phyloP scores from a whole-genome alignment of 2,329 filamentous ascomycete genomes.

The Neonectria faginata region DNA sequence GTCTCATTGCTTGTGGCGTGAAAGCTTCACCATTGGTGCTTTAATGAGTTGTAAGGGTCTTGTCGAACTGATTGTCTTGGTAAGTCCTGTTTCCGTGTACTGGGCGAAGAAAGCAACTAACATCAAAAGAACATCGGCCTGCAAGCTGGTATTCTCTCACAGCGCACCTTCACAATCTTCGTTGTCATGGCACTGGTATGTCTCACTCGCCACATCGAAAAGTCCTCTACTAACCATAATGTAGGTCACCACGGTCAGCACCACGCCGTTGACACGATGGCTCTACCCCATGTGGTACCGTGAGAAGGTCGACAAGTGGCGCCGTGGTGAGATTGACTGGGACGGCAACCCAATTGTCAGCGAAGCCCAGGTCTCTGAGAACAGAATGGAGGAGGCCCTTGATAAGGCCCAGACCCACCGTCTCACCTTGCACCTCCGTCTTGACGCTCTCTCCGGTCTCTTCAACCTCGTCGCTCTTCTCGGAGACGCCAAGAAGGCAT shows the following conservation, averaged over 20 bases:
- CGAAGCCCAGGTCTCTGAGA: slow-evolving; percentile 42
- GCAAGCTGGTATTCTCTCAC: slow-evolving; percentile 83
- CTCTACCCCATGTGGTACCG: slow-evolving; percentile 78
- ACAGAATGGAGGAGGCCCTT: slow-evolving; percentile 44
- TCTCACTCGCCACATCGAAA: background rate
- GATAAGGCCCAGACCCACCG: slow-evolving; percentile 45
- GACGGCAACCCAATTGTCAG: slow-evolving; percentile 56
- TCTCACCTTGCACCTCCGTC: slow-evolving; percentile 45
- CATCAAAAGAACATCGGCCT: slow-evolving; percentile 74
- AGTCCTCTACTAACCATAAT: slow-evolving; percentile 8
- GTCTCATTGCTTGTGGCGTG: slow-evolving; percentile 83
- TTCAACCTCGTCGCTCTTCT: slow-evolving; percentile 48
- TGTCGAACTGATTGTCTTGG: slow-evolving; percentile 93
- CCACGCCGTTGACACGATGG: slow-evolving; percentile 78
- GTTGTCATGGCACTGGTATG: slow-evolving; percentile 85
- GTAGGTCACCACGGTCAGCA: slow-evolving; percentile 80
- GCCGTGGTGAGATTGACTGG: slow-evolving; percentile 92
- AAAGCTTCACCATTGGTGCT: slow-evolving; percentile 87
- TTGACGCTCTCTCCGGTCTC: slow-evolving; percentile 45
- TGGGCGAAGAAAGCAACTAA: background rate
- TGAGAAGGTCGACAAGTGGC: slow-evolving; percentile 67
- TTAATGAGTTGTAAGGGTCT: slow-evolving; percentile 98
- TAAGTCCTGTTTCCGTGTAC: slow-evolving; percentile 55
- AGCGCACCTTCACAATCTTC: slow-evolving; percentile 89
- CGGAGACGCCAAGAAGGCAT: slow-evolving; percentile 36